phyloP scores from a whole-genome alignment of 2,329 filamentous ascomycete genomes.

The Tolypocladium amazonense region DNA sequence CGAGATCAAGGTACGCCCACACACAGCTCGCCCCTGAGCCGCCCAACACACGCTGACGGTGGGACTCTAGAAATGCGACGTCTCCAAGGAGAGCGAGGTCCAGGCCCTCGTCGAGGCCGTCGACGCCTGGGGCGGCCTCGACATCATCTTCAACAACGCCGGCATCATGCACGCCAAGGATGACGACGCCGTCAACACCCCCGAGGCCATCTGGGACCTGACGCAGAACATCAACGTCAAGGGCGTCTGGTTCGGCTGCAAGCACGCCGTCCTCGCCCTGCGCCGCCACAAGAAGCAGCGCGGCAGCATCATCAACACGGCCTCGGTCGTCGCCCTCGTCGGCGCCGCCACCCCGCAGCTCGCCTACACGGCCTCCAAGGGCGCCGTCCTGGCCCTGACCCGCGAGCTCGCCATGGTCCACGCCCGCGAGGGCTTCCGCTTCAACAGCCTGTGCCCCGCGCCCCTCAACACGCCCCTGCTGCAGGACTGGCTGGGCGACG shows the following conservation, averaged over 20 bases:
- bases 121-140: slow-evolving; percentile 77
- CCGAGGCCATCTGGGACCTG: slow-evolving; percentile 87
- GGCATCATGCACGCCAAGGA: slow-evolving; percentile 90
- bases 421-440: slow-evolving; percentile 76
- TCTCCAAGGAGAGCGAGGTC: slow-evolving; percentile 75
- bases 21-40: background rate
- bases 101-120: slow-evolving; percentile 62
- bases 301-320: slow-evolving; percentile 85
- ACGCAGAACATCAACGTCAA: slow-evolving; percentile 95
- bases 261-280: slow-evolving; percentile 77
- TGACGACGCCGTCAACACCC: slow-evolving; percentile 70
- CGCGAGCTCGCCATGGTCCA: slow-evolving; percentile 87
- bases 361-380: slow-evolving; percentile 90
- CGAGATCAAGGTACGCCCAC: slow-evolving; percentile 45
- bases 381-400: slow-evolving; percentile 81
- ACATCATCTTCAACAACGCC: slow-evolving; percentile 95
- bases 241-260: slow-evolving; percentile 94
- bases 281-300: slow-evolving; percentile 69
- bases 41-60: background rate
- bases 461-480: slow-evolving; percentile 86
- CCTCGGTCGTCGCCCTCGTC: slow-evolving; percentile 77
- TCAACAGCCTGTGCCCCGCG: slow-evolving; percentile 84
- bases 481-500: slow-evolving; percentile 89
- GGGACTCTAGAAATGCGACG: slow-evolving; percentile 45
- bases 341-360: slow-evolving; percentile 81